phyloP scores from a whole-genome alignment of 305 asterid genomes.

The Nicotiana rustica region DNA sequence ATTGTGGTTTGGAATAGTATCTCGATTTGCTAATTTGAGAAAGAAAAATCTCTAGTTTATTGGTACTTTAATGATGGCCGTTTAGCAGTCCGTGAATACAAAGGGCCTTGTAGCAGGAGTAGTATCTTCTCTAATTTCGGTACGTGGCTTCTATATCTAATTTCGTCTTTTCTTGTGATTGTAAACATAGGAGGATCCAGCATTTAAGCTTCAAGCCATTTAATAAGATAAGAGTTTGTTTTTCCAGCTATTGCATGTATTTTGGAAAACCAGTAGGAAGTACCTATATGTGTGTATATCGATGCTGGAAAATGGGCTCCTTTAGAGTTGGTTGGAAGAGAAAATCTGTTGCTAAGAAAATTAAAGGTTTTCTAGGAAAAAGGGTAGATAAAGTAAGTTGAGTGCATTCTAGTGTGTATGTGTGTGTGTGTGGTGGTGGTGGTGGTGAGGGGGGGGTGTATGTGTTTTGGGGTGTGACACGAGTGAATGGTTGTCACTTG shows the following conservation, averaged over 20 bases:
- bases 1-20: neutral
- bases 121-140: neutral
- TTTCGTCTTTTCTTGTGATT: neutral
- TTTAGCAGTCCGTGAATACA: neutral
- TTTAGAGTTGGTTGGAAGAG: neutral
- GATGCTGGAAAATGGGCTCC: neutral
- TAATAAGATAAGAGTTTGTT: neutral
- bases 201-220: neutral
- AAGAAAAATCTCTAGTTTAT: neutral
- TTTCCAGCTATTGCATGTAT: neutral
- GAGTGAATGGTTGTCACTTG: neutral
- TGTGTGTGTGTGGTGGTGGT: neutral
- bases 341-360: neutral
- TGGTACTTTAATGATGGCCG: neutral
- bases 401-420: neutral
- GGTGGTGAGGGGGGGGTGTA: neutral
- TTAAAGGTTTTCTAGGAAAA: constrained; percentile 16
- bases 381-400: neutral
- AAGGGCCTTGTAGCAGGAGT: neutral
- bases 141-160: neutral
- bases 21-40: neutral
- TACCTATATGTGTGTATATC: neutral
- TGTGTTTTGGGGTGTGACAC: neutral
- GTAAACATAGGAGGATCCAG: neutral
- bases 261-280: neutral